phyloP scores from a whole-genome alignment of 1,284 basidiomycete genomes.

The Coniophora puteana region DNA sequence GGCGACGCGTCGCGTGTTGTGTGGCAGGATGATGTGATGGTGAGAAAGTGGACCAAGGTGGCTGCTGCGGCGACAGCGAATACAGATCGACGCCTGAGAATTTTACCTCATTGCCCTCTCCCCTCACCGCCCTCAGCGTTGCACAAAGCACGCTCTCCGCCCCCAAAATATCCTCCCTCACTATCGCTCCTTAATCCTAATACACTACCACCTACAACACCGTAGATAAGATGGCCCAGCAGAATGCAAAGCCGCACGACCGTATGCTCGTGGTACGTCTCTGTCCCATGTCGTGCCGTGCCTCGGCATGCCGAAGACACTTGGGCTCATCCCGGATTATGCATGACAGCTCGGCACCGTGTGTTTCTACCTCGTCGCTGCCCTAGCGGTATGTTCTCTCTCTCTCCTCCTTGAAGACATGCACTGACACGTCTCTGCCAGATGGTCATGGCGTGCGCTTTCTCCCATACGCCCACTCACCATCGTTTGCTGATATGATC shows the following conservation, averaged over 20 bases:
- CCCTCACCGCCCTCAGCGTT: too few relatives aligned
- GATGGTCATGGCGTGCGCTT: conserved; percentile 78
- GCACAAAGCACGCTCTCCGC: too few relatives aligned
- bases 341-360: conserved; percentile 61
- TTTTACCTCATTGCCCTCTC: too few relatives aligned
- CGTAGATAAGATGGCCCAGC: conserved; percentile 17
- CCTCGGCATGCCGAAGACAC: conserved; percentile 8
- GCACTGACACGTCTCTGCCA: conserved; percentile 29
- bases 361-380: conserved; percentile 77
- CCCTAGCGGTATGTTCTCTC: conserved; percentile 63
- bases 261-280: conserved; percentile 27
- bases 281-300: conserved; percentile 1
- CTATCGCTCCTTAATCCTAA: too few relatives aligned
- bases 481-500: conserved; percentile 4
- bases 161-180: too few relatives aligned
- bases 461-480: conserved; percentile 5
- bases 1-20: too few relatives aligned
- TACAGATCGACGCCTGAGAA: too few relatives aligned
- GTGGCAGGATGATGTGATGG: too few relatives aligned
- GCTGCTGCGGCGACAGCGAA: too few relatives aligned
- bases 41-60: too few relatives aligned
- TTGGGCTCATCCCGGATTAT: too few relatives aligned
- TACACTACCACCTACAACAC: too few relatives aligned
- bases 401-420: not conserved
- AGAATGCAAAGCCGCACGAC: conserved; percentile 23